A percentile compares a stretch with the other conserved stretches of the same genome.
Evolutionary conservation across 73 alveolate species (phyloP).

Genomic region (Paramecium pentaurelia): DNA sequence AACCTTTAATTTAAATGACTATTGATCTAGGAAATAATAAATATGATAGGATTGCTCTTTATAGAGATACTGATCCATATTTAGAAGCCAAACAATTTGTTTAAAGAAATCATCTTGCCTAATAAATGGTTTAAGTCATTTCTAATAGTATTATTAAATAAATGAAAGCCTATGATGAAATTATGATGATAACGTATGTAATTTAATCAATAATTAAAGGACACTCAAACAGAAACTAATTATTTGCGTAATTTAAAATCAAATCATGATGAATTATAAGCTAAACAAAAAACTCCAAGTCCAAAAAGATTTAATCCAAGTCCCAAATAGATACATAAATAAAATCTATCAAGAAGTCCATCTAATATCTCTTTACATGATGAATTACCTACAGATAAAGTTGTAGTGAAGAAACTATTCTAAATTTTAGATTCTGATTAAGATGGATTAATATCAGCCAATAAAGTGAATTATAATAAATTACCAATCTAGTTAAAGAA

Average conservation of each 20-base stretch:
- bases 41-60: conserved; percentile 2
- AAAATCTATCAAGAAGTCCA: neutral
- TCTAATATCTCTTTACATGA: neutral
- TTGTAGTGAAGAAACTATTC: conserved; percentile 1
- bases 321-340: neutral
- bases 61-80: neutral
- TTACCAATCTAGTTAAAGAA: neutral
- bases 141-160: neutral
- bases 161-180: conserved; percentile 48
- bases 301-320: neutral
- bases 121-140: neutral
- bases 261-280: neutral
- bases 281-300: neutral
- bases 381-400: conserved; percentile 37
- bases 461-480: neutral
- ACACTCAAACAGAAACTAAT: conserved; percentile 15
- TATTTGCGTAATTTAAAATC: neutral
- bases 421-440: conserved; percentile 25
- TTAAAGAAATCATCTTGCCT: neutral
- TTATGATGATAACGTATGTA: conserved; percentile 26
- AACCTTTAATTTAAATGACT: neutral
- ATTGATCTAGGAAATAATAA: neutral
- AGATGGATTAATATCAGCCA: neutral
- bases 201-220: neutral
- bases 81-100: conserved; percentile 1